These are phyloP conservation scores for Salix brachista DNA, from an alignment of 345 rosid species.

Conservation along the genomic window DNA sequence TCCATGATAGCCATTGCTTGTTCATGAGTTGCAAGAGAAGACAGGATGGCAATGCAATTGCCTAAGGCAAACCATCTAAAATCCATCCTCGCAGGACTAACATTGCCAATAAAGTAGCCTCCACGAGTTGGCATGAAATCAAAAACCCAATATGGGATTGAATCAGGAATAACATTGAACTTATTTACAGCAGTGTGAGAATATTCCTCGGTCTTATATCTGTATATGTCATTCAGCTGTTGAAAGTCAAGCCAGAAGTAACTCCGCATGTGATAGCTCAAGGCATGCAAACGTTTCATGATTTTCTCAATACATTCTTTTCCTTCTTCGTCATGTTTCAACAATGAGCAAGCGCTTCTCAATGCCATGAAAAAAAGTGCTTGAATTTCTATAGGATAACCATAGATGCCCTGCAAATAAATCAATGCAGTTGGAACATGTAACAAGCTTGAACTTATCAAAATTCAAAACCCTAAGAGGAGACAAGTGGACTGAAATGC, in stretches of 20 bases:
- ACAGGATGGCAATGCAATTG: constrained; percentile 34
- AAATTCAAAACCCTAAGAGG: background rate
- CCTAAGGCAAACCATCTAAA: constrained; percentile 37
- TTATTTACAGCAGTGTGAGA: constrained; percentile 39
- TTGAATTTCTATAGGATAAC: constrained; percentile 81
- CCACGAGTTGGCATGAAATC: constrained; percentile 38
- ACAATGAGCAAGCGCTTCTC: constrained; percentile 52
- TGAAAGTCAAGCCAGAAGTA: constrained; percentile 36
- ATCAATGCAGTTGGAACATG: background rate
- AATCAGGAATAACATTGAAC: constrained; percentile 38
- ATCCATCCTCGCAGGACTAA: constrained; percentile 35
- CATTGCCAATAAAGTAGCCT: constrained; percentile 36
- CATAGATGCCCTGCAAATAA: constrained; percentile 64
- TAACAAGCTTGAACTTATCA: background rate
- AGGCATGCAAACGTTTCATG: constrained; percentile 31
- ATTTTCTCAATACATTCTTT: constrained; percentile 32
- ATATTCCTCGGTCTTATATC: constrained; percentile 38
- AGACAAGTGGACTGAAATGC: background rate
- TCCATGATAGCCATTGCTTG: constrained; percentile 35
- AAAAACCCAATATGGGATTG: constrained; percentile 36
- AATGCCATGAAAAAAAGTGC: constrained; percentile 83
- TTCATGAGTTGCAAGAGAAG: constrained; percentile 33
- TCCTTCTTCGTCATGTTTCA: constrained; percentile 51
- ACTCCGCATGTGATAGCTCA: constrained; percentile 32
- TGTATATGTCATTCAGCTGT: constrained; percentile 35